A percentile compares a stretch with the other conserved stretches of the same genome.
phyloP scores from a whole-genome alignment of 176 grass and related monocot genomes.

The Triticum turgidum region DNA sequence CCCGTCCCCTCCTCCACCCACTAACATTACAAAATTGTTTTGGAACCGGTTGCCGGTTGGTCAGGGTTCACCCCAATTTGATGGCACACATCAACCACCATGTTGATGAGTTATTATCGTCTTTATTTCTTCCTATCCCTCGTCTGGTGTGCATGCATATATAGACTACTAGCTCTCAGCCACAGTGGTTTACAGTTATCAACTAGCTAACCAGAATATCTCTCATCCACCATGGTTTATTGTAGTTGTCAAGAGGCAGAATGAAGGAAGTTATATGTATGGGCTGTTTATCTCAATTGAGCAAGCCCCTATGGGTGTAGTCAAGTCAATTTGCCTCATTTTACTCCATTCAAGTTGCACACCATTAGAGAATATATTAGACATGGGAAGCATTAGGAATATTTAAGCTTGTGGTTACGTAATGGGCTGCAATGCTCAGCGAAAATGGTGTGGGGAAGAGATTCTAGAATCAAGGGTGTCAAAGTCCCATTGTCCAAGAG shows the following conservation, averaged over 20 bases:
- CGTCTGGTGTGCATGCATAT: background rate
- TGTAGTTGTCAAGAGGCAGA: background rate
- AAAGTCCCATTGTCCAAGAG: too few species aligned
- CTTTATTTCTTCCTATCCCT: background rate
- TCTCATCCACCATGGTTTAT: background rate
- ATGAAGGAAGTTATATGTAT: background rate
- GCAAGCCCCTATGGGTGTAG: background rate
- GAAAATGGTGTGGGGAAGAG: too few species aligned
- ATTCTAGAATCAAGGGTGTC: too few species aligned
- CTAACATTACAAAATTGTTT: too few species aligned
- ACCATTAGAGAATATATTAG: too few species aligned
- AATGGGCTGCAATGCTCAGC: too few species aligned
- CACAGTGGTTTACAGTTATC: background rate
- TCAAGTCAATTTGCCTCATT: background rate
- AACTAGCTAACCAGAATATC: background rate
- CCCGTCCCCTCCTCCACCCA: too few species aligned
- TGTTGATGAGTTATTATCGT: background rate
- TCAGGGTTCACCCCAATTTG: too few species aligned
- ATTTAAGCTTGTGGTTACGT: too few species aligned
- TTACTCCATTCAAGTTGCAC: too few species aligned
- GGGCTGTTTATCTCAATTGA: background rate
- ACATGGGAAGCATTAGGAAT: too few species aligned
- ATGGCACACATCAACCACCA: background rate
- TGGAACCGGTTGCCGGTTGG: too few species aligned
- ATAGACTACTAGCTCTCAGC: background rate